These are phyloP conservation scores for Claviceps fusiformis DNA, from an alignment of 2,329 filamentous ascomycete genomes.

Conservation along the genomic window DNA sequence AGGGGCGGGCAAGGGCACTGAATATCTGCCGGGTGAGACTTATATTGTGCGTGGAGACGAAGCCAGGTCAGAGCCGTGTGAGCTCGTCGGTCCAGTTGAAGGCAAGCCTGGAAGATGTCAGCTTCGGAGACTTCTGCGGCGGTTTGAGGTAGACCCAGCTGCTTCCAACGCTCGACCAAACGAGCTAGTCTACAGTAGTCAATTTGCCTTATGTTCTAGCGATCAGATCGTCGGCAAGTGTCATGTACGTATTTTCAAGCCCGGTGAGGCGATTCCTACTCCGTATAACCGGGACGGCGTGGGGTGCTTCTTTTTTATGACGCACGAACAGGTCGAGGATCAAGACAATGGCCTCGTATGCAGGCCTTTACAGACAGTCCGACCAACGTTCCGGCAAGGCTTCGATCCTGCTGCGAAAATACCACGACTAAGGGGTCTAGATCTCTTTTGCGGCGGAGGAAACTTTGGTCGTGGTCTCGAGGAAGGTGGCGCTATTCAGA, in stretches of 20 bases:
- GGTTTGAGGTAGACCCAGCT: constrained; percentile 23
- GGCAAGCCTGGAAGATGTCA: constrained; percentile 12
- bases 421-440: constrained; percentile 43
- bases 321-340: constrained; percentile 16
- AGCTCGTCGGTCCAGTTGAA: constrained; percentile 29
- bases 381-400: constrained; percentile 35
- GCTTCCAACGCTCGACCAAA: constrained; percentile 31
- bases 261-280: constrained; percentile 32
- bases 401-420: constrained; percentile 29
- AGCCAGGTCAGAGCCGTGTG: constrained; percentile 42
- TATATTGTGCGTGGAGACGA: constrained; percentile 31
- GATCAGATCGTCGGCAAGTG: constrained; percentile 41
- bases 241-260: constrained; percentile 40
- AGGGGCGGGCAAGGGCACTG: background rate
- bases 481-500: constrained; percentile 52
- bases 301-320: constrained; percentile 54
- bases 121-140: constrained; percentile 41
- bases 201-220: constrained; percentile 23
- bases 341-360: constrained; percentile 5
- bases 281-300: constrained; percentile 55
- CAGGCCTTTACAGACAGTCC: constrained; percentile 24
- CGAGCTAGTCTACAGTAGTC: constrained; percentile 43
- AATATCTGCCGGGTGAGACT: constrained; percentile 42
- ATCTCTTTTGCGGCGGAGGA: constrained; percentile 67
- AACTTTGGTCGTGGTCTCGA: constrained; percentile 67